Evolutionary conservation across 257 asterid species (phyloP).

Genomic region (Fraxinus excelsior): DNA sequence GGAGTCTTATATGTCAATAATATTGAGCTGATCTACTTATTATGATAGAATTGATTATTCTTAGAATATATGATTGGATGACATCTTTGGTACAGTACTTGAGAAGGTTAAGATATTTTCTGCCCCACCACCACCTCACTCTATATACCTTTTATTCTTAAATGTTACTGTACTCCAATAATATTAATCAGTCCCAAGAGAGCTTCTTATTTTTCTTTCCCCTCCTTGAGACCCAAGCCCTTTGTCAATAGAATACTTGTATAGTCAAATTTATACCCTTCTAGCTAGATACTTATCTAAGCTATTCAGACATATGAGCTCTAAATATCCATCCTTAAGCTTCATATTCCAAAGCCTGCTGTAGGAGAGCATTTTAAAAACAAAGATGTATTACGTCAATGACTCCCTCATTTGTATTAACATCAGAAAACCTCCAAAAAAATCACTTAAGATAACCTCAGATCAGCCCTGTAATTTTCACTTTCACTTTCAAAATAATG

Average conservation of each 20-base stretch:
- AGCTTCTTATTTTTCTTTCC: background rate
- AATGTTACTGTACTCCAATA: background rate
- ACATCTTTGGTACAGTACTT: background rate
- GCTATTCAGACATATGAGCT: background rate
- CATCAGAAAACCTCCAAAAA: too few relatives aligned
- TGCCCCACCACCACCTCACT: background rate
- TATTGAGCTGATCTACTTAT: background rate
- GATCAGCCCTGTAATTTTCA: background rate
- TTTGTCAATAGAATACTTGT: background rate
- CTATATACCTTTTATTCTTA: background rate
- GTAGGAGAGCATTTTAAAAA: background rate
- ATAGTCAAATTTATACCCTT: background rate
- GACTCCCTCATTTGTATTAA: background rate
- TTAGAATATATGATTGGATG: background rate
- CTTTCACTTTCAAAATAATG: background rate
- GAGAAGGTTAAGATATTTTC: background rate
- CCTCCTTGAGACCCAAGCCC: background rate
- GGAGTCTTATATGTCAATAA: background rate
- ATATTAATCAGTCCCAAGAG: background rate
- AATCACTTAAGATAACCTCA: background rate
- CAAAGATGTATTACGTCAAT: background rate
- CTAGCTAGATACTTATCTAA: background rate
- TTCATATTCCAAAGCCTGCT: background rate
- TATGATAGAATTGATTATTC: background rate
- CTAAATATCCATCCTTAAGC: background rate